phyloP scores from a whole-genome alignment of 768 basidiomycete species.

The Kwoniella sp. region DNA sequence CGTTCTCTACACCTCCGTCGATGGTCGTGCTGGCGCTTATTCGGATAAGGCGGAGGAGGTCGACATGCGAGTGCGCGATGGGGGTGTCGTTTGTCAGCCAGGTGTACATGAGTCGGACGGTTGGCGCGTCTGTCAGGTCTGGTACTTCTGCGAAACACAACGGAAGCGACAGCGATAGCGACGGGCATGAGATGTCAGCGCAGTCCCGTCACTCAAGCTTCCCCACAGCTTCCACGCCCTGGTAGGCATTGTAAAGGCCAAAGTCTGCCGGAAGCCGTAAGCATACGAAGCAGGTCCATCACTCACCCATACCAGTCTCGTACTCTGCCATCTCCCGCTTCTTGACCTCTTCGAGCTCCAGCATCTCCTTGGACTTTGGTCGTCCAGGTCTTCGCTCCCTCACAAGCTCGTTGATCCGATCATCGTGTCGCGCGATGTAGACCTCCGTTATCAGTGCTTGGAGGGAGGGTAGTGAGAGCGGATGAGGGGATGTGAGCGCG shows the following conservation, averaged over 20 bases:
- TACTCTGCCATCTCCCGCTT: slow-evolving; percentile 49
- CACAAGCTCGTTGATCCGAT: slow-evolving; percentile 41
- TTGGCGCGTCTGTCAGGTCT: slow-evolving; percentile 53
- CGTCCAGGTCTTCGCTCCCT: slow-evolving; percentile 50
- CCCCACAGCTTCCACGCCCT: no score
- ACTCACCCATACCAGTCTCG: slow-evolving; percentile 54
- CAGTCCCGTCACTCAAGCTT: background rate
- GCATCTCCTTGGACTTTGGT: slow-evolving; percentile 50
- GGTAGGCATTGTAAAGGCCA: no score
- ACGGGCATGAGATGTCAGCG: background rate
- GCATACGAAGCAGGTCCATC: background rate
- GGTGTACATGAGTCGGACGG: slow-evolving; percentile 46
- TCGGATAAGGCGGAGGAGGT: slow-evolving; percentile 42
- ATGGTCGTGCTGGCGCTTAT: background rate
- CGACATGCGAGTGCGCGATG: slow-evolving; percentile 40
- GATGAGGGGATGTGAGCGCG: slow-evolving; percentile 46
- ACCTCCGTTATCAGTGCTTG: slow-evolving; percentile 47
- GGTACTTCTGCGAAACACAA: slow-evolving; percentile 53
- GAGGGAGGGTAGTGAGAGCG: slow-evolving; percentile 44
- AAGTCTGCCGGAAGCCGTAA: background rate
- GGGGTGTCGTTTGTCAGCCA: slow-evolving; percentile 44
- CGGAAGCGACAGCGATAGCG: background rate
- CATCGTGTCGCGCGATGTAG: slow-evolving; percentile 53
- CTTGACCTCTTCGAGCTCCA: slow-evolving; percentile 51
- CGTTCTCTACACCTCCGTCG: background rate